Evolutionary conservation across 2,329 filamentous ascomycete species (phyloP).

Genomic region (Ceratocystis alfenasii): DNA sequence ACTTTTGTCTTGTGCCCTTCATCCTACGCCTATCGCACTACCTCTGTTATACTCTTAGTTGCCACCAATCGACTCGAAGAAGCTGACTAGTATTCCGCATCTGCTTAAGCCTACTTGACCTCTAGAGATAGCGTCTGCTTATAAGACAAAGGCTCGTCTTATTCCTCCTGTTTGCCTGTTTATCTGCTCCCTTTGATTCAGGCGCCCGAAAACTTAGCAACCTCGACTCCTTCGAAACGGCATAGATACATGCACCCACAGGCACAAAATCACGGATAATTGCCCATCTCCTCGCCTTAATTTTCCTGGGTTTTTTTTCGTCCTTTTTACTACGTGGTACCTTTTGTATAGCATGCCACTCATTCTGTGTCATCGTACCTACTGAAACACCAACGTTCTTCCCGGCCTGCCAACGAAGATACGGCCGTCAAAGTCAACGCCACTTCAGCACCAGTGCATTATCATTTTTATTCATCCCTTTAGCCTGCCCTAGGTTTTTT

Average conservation of each 20-base stretch:
- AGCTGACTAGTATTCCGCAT: neutral
- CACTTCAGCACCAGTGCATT: neutral
- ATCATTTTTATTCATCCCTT: constrained; percentile 7
- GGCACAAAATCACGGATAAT: neutral
- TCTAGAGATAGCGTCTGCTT: neutral
- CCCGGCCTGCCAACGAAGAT: neutral
- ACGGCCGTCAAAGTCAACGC: neutral
- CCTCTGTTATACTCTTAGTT: neutral
- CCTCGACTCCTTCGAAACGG: neutral
- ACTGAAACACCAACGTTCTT: constrained; percentile 4
- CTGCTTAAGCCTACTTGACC: neutral
- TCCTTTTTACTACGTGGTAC: neutral
- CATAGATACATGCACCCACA: neutral
- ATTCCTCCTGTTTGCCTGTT: neutral
- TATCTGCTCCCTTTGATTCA: neutral
- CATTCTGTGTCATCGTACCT: neutral
- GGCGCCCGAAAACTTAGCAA: neutral
- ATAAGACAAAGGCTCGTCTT: constrained; percentile 6
- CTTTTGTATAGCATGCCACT: neutral
- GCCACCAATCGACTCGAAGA: neutral
- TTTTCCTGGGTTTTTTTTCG: neutral
- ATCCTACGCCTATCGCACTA: neutral
- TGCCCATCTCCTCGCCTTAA: neutral
- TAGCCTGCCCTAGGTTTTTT: neutral
- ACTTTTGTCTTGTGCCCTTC: neutral